phyloP scores from a whole-genome alignment of 73 alveolate species.

The Loxodes magnus region DNA sequence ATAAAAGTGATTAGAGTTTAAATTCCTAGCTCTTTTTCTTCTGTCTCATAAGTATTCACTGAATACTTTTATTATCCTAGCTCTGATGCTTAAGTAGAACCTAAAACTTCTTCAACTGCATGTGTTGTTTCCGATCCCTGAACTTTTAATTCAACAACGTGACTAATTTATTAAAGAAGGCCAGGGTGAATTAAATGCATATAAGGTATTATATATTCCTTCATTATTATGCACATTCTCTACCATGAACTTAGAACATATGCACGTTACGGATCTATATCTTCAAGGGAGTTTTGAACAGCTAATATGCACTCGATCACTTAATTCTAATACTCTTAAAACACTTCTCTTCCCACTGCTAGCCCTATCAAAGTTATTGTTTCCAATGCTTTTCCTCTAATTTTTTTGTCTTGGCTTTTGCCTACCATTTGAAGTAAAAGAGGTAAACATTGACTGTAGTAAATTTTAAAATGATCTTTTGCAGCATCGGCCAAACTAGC shows the following conservation, averaged over 20 bases:
- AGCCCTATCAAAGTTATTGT: constrained; percentile 51
- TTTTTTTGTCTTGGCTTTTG: constrained; percentile 41
- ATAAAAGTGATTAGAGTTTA: constrained; percentile 69
- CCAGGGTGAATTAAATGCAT: constrained; percentile 56
- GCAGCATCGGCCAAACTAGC: constrained; percentile 72
- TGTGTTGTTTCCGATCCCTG: constrained; percentile 25
- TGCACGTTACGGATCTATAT: constrained; percentile 59
- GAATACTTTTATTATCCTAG: constrained; percentile 18
- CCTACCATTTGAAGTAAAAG: constrained; percentile 33
- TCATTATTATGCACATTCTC: constrained; percentile 58
- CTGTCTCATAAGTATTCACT: constrained; percentile 57
- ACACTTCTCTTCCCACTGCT: constrained; percentile 57
- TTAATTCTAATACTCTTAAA: constrained; percentile 43
- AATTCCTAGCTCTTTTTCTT: constrained; percentile 78
- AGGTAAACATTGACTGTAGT: constrained; percentile 39
- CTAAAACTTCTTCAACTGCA: constrained; percentile 43
- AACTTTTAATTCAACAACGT: constrained; percentile 40
- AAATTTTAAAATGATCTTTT: constrained; percentile 47
- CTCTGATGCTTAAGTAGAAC: constrained; percentile 22
- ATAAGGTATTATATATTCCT: constrained; percentile 50
- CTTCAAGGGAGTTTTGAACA: constrained; percentile 43
- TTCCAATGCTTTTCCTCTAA: constrained; percentile 79
- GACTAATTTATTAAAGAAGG: constrained; percentile 51
- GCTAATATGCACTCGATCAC: constrained; percentile 40
- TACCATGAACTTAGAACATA: constrained; percentile 79